phyloP scores from a whole-genome alignment of 257 asterid species.

The Apocynum venetum region DNA sequence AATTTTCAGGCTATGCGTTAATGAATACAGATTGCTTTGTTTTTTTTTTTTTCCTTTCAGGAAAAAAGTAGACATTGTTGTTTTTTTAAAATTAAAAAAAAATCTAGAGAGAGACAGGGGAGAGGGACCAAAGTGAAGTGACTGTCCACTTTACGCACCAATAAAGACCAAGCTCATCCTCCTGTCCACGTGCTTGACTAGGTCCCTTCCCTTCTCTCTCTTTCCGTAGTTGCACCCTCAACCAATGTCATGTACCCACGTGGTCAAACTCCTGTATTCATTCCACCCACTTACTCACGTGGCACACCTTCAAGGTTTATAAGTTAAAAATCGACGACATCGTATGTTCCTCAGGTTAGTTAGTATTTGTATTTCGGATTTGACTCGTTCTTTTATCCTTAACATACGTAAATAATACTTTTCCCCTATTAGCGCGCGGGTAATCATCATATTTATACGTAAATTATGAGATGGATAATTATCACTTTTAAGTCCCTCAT shows the following conservation, averaged over 20 bases:
- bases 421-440: not conserved
- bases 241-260: conserved; percentile 2
- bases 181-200: conserved; percentile 16
- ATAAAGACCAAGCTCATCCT: conserved; percentile 21
- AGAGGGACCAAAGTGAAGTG: conserved; percentile 8
- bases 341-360: not conserved
- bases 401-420: not conserved
- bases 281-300: conserved; percentile 4
- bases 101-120: not conserved
- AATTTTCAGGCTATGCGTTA: no score
- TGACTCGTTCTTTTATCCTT: not conserved
- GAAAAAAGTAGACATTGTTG: no score
- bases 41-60: no score
- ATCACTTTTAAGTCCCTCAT: no score
- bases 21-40: no score
- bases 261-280: not conserved
- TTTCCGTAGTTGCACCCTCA: not conserved
- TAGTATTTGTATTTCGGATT: not conserved
- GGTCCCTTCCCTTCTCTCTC: not conserved
- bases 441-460: no score
- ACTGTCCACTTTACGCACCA: conserved; percentile 23
- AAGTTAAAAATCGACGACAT: no score
- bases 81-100: not conserved
- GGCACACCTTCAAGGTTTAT: not conserved
- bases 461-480: no score